These are phyloP conservation scores for Ceratobasidium sp. DNA, from an alignment of 1,284 basidiomycete species.

Conservation along the genomic window DNA sequence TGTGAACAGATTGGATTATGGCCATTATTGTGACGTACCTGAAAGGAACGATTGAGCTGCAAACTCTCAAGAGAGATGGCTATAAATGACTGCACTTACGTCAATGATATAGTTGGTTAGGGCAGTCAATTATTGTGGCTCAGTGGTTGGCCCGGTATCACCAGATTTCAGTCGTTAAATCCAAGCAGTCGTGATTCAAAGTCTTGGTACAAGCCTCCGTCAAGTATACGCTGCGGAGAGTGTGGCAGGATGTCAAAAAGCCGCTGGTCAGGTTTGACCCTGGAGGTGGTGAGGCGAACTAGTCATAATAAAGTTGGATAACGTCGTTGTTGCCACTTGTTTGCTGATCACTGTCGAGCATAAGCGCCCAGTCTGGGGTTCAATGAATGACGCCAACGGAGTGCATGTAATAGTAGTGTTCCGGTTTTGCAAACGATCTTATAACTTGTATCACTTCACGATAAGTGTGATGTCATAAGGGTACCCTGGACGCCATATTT, in stretches of 20 bases:
- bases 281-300: not conserved
- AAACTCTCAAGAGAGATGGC: conserved; percentile 1
- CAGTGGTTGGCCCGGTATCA: too few relatives aligned
- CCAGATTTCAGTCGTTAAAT: too few relatives aligned
- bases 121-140: too few relatives aligned
- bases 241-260: not conserved
- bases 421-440: too few relatives aligned
- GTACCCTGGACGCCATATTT: too few relatives aligned
- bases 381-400: not conserved
- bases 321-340: conserved; percentile 22
- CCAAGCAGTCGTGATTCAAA: not conserved
- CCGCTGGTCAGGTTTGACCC: not conserved
- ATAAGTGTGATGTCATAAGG: not conserved
- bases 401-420: too few relatives aligned
- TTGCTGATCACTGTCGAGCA: conserved; percentile 1
- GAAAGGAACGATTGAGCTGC: not conserved
- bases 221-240: not conserved
- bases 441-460: too few relatives aligned
- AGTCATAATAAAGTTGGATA: conserved; percentile 20
- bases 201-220: not conserved
- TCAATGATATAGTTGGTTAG: too few relatives aligned
- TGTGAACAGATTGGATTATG: conserved; percentile 74
- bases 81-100: too few relatives aligned
- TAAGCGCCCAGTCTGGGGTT: conserved; percentile 10
- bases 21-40: conserved; percentile 54